Evolutionary conservation across 805 yeast species (phyloP).

Genomic region (Lachancea sp.): DNA sequence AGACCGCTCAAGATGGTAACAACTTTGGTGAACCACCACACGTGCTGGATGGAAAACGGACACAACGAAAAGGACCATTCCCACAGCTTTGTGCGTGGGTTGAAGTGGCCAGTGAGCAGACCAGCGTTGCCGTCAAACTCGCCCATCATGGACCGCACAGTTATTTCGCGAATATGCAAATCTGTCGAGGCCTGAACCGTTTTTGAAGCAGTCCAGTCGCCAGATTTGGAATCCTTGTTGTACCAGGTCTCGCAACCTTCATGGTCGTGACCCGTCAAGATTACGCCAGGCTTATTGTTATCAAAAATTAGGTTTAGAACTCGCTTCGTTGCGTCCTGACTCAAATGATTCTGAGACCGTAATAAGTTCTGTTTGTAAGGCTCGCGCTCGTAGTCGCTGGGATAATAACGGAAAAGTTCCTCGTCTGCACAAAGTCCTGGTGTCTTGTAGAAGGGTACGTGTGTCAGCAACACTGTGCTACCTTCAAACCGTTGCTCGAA

Average conservation of each 20-base stretch:
- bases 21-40: conserved; percentile 89
- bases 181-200: conserved; percentile 21
- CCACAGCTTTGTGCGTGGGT: conserved; percentile 43
- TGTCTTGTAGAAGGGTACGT: conserved; percentile 79
- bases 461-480: conserved; percentile 76
- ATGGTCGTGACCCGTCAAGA: conserved; percentile 94
- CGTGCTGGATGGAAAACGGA: conserved; percentile 79
- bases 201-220: conserved; percentile 55
- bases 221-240: conserved; percentile 36
- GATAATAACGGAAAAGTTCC: conserved; percentile 61
- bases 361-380: conserved; percentile 65
- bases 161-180: conserved; percentile 57
- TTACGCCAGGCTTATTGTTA: conserved; percentile 62
- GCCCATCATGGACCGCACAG: conserved; percentile 94
- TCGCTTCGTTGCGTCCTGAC: conserved; percentile 55
- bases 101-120: conserved; percentile 66
- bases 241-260: conserved; percentile 81
- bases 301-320: conserved; percentile 70
- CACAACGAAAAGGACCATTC: conserved; percentile 66
- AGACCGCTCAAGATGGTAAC: conserved; percentile 38
- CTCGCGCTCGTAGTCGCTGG: conserved; percentile 45
- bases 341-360: conserved; percentile 81
- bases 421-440: conserved; percentile 86
- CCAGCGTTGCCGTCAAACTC: conserved; percentile 90
- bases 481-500: conserved; percentile 56